Conservation (phyloP, 2,329 filamentous ascomycete species). For the Neocucurbitaria cava region DNA sequence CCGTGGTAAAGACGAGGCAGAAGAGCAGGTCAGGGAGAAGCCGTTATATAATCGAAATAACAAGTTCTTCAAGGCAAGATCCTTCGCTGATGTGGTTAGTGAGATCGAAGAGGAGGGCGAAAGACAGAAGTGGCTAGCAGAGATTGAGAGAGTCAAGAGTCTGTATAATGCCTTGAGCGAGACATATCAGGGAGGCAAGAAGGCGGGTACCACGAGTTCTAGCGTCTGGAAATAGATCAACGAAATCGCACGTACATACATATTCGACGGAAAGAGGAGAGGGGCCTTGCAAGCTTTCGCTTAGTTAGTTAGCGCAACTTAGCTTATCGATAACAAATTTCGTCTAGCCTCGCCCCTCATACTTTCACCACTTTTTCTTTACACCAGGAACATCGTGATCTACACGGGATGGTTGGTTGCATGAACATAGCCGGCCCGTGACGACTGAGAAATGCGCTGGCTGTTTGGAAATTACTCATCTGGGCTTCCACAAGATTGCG, state of each 20-base stretch:
- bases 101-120: slow-evolving; percentile 23
- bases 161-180: slow-evolving; percentile 34
- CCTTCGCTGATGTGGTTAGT: slow-evolving; percentile 23
- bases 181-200: slow-evolving; percentile 26
- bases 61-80: slow-evolving; percentile 57
- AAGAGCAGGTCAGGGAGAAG: slow-evolving; percentile 44
- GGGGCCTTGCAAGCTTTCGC: slow-evolving; percentile 30
- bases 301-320: too few relatives aligned
- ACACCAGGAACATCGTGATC: neutral
- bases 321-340: slow-evolving; percentile 31
- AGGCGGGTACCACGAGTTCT: slow-evolving; percentile 12
- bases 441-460: too few relatives aligned
- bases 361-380: neutral
- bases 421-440: neutral
- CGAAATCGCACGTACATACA: neutral
- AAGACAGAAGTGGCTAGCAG: slow-evolving; percentile 27
- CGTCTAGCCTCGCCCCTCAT: slow-evolving; percentile 9
- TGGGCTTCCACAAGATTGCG: too few relatives aligned
- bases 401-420: neutral
- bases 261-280: too few relatives aligned
- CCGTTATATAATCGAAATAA: slow-evolving; percentile 64
- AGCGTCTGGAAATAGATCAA: slow-evolving; percentile 23
- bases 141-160: slow-evolving; percentile 59
- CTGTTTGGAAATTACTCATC: neutral
- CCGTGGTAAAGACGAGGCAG: slow-evolving; percentile 34